These are phyloP conservation scores for Sclerospora graminicola DNA, from an alignment of 352 stramenopile species.

Conservation along the genomic window DNA sequence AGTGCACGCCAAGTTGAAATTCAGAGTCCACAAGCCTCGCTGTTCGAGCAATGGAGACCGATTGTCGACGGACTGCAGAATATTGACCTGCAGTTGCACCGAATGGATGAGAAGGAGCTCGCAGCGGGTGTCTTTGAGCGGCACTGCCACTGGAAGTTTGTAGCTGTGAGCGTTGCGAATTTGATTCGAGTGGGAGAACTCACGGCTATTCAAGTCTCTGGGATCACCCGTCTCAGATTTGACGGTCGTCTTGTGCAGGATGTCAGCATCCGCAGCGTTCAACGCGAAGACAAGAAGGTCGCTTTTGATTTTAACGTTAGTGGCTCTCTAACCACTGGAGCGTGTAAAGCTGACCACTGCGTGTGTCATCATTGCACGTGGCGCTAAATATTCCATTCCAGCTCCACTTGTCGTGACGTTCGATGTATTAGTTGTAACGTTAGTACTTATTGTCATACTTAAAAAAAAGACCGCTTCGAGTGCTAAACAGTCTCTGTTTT, in stretches of 20 bases:
- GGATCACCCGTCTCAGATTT: too few relatives aligned
- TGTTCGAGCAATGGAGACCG: slow-evolving; percentile 24
- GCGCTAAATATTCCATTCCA: background rate
- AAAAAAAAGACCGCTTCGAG: slow-evolving; percentile 2
- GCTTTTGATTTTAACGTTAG: too few relatives aligned
- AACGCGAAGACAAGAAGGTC: too few relatives aligned
- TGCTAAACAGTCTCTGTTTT: slow-evolving; percentile 9
- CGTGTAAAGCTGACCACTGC: slow-evolving; percentile 14
- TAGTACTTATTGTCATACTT: slow-evolving; percentile 6
- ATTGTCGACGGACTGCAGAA: slow-evolving; percentile 29
- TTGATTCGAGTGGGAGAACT: too few relatives aligned
- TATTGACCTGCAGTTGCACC: slow-evolving; percentile 21
- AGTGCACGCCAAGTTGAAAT: background rate
- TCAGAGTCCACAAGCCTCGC: slow-evolving; percentile 1
- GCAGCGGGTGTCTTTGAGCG: slow-evolving; percentile 5
- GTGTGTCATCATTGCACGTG: slow-evolving; percentile 3
- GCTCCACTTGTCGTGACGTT: slow-evolving; percentile 1
- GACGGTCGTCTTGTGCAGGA: too few relatives aligned
- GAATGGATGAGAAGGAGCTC: slow-evolving; percentile 8
- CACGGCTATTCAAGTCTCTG: too few relatives aligned
- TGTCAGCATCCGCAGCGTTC: too few relatives aligned
- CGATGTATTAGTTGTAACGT: background rate
- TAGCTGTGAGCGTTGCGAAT: slow-evolving; percentile 10
- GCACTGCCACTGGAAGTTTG: slow-evolving; percentile 20
- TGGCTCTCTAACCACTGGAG: too few relatives aligned